Evolutionary conservation across 2,329 filamentous ascomycete genomes (phyloP), one percentile per base, ranked within the genome.

Genomic region (Cercospora janseana): DNA sequence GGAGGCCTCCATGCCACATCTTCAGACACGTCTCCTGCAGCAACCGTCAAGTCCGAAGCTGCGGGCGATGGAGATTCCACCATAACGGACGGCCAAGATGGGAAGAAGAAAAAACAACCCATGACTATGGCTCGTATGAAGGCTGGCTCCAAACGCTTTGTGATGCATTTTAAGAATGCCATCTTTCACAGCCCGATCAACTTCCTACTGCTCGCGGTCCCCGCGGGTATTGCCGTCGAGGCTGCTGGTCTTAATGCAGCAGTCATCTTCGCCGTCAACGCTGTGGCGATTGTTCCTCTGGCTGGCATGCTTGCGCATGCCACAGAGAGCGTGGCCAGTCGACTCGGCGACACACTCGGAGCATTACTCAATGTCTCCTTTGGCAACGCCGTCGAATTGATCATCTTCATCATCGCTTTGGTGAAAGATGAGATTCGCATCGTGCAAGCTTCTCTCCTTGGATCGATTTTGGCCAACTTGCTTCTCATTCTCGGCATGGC

Each of bases 401-500:
- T 78, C 61, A 71, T 78, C 58, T 78, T 77, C 68, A 89, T 84
- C 67, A 88, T 91, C 70, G 87, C 86, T 35, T 74, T 91, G 21
- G 81, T 83, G 60, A 88, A 89, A 77, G 76, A 88, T 69, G 82
- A 95, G 74, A 93, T 95, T 54, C 83, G 87, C 53, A 92, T 95
- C 60, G 91, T 95, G 18, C 91, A 95, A 70, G 89, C 91, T 10
- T 94, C 91, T 0, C 75, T 95, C 43, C 77, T 96, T 23, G 91
- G 91, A 32, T 95, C 89, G 1, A 95, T 96, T 61, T 74, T 96
- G 58, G 86, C 90, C 57, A 95, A 95, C 65, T 72, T 95, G 49
- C 77, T 96, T 18, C 79, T 95, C 54, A 95, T 95, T 64, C 73
- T 96, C 60, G 91, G 91, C 63, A 95, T 95, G 89, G 84, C 85